Evolutionary conservation across 495 filamentous ascomycete genomes (phyloP), one percentile per base, ranked within the genome.

Genomic region (Penicillium taxi): DNA sequence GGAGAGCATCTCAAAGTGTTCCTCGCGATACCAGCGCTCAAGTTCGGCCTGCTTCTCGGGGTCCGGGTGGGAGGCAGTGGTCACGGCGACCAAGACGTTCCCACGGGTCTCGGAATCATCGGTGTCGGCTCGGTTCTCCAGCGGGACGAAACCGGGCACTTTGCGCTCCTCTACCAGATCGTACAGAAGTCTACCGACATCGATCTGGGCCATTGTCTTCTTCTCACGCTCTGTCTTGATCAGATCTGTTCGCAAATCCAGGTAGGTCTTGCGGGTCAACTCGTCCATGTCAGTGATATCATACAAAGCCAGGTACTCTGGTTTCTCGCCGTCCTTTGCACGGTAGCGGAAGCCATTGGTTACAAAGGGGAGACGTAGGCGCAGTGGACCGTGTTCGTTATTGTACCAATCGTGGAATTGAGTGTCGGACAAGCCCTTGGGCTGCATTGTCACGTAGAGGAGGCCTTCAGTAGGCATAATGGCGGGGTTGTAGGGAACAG

Each of bases 371-470:
- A 88, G 58, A 28, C 82, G 78, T 12, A 88, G 71, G 19, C 85
- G 75, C 26, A 78, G 72, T 22, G 85, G 84, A 36, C 85, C 85
- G 59, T 91, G 85, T 59, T 91, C 85, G 56, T 81, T 84, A 65
- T 89, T 84, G 65, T 91, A 91, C 85, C 85, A 91, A 55, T 89
- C 84, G 59, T 88, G 82, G 64, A 89, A 88, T 51, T 83, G 77
- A 39, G 74, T 66, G 28, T 68, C 51, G n/a, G 77, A 70, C 35
- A 86, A 69, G 43, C 67, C 64, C 44, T 68, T 65, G 45, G 81
- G 82, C 52, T 84, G 76, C 82, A 86, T 86, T 16, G 81, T 85
- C 52, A 86, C 83, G 50, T 78, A 85, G 49, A 88, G 76, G 45
- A 84, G 74, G 27, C 82, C 83, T 12, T 78, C 50, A 19, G 61